Base-by-base conservation (phyloP, 257 asterid species). In the Catharanthus roseus region DNA sequence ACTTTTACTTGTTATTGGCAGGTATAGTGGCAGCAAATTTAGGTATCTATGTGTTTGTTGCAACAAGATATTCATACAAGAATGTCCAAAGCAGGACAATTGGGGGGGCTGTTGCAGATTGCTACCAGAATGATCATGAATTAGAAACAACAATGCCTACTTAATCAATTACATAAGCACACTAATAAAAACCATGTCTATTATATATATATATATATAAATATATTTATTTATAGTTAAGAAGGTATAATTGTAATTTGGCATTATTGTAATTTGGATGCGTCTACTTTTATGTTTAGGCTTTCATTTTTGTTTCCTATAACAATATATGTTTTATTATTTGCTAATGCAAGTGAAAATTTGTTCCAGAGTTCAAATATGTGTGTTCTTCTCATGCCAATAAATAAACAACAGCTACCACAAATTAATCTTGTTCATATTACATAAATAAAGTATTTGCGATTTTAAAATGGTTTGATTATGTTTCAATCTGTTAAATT, bases 51-150 rank as follows among this genome's bases (percentile, higher is more conserved):
- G 85, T 75, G 10, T 42, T 83, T 4, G 81, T 87, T 24, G 95
- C 95, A 12, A 77, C 86, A 45, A 57, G 76, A 6, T 93, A 89
- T 67, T 68, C 92, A 0, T 87, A 93, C 81, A 90, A 93, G 90
- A 90, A 82, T 63, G 96, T 84, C 18, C 82, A 57, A 39, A 61
- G 75, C 44, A 84, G 71, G 45, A 71, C 86, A 10, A 83, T 58
- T 1, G 76, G 77, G 66, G 92, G 77, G 68, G 92, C 84, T 19
- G 89, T 85, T 21, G 88, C 79, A 9, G 84, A 86, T 73, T 84
- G 90, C 65, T 66, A 49, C 45, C 84, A 53, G 15, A 81, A 71
- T 13, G 86, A 66, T n/a, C n/a, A n/a, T 64, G 70, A 61, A 6
- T 49, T 67, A 0, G 80, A n/a, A n/a, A 3, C 68, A 66, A 61